Base-by-base conservation (phyloP, 2,329 filamentous ascomycete species). In the Meredithiella fracta region DNA sequence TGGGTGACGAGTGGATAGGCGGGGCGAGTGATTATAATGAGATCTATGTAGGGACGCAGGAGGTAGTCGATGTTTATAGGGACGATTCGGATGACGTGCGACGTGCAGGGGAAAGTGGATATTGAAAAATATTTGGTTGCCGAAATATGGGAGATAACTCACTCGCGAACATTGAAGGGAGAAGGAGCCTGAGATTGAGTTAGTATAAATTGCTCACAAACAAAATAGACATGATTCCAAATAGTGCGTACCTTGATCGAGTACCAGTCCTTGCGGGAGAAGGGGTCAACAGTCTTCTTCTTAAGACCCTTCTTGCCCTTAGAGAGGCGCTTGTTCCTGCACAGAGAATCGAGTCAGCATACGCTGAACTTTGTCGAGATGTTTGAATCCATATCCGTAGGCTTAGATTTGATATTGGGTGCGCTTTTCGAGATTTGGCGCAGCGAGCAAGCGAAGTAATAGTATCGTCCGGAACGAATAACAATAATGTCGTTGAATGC, bases 251-350 rank as follows among this genome's bases (percentile, higher is more conserved):
- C 85, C 83, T 97, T 97, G 76, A 98, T 83, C 69, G 85, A 86
- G 79, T 90, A 98, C 87, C 94, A 97, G 74, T 97, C 92, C 82
- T 98, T 98, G 72, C 91, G 86, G 69, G 90, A 82, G 80, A 97
- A 97, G 69, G 92, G 91, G 75, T 98, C 92, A 67, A 85, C 78
- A 69, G 90, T 91, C 79, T 91, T 91, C 91, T 98, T 97, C 88
- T 97, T 97, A 73, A 97, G 81, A 75, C 92, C 91, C 84, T 98
- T 98, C 88, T 97, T 98, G 79, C 92, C 92, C 83, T 98, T 98
- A 65, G 92, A 97, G 79, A 98, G 83, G 82, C 92, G 89, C 89
- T 98, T 98, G 85, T 98, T 98, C 87, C 85, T 89, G 66, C 40
- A 57, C 51, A 57, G 56, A 55, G 60, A 38, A 62, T 49, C 62